Evolutionary conservation across 176 grass and related monocot genomes (phyloP), one percentile per base, ranked within the genome.

Genomic region (Secale cereale): DNA sequence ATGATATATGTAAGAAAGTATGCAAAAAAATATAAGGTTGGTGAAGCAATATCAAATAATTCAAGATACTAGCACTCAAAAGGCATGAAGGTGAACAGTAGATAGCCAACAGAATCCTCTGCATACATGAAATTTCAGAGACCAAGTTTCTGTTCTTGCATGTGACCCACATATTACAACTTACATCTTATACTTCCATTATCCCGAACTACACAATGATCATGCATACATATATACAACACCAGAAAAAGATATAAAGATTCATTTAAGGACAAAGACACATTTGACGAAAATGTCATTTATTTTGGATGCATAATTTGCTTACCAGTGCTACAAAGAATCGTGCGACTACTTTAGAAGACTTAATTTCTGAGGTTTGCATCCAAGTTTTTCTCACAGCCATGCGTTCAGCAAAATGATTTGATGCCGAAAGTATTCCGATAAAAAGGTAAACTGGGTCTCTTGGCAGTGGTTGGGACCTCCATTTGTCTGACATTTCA

Each of bases 241-340:
- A 72, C 43, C 30, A 15, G 28, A 78, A 37, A 41, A 16, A 11
- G 30, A 85, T 52, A 61, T 78, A 17, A 81, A 35, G 17, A 59
- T 35, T 19, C 64, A 57, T 65, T 82, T 61, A 57, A 82, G 40
- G 31, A 82, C 5, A n/a, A 72, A 69, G 63, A 27, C 22, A 45
- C 40, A 30, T 74, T 80, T 26, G 31, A 60, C 12, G 20, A 32
- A 57, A 50, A 54, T 56, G 16, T 83, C 41, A 45, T 45, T 45
- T 45, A 45, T 45, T 45, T 74, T 59, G n/a, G 32, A 82, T 79
- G 73, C 43, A 54, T 82, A 82, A 76, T 75, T 70, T 88, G 46
- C 89, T 94, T 89, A 99, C 97, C 93, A 96, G 39, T 57, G 97
- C 97, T 88, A 99, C 94, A 89, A 99, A 99, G 90, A 99, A 99